These are phyloP conservation scores for Macrolepiota fuliginosa DNA, from an alignment of 768 basidiomycete species.

Conservation along the genomic window DNA sequence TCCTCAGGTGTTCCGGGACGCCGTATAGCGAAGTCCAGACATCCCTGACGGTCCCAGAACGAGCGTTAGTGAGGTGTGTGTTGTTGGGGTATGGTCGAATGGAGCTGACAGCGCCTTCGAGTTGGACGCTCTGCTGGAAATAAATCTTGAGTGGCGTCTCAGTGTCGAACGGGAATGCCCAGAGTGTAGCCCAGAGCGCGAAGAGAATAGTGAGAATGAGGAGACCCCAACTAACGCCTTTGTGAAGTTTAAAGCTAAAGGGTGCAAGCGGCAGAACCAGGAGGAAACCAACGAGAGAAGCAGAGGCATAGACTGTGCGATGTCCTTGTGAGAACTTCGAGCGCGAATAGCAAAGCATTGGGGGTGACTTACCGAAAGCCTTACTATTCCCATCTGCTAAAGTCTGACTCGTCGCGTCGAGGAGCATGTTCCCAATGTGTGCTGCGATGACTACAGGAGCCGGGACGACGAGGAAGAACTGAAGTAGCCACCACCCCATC, in stretches of 20 bases:
- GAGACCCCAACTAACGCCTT: conserved; percentile 23
- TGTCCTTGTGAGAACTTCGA: background rate
- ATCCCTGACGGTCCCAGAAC: conserved; percentile 9
- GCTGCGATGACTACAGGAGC: conserved; percentile 49
- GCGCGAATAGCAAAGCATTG: background rate
- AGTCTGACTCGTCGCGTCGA: conserved; percentile 54
- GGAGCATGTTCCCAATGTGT: conserved; percentile 46
- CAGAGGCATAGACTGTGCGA: conserved; percentile 45
- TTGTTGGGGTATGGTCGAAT: conserved; percentile 16
- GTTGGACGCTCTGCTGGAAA: conserved; percentile 61
- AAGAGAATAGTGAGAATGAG: conserved; percentile 41
- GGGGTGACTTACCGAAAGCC: conserved; percentile 38
- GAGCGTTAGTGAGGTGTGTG: conserved; percentile 17
- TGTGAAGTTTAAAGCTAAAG: conserved; percentile 53
- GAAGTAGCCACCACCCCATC: conserved; percentile 53
- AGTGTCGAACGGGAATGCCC: conserved; percentile 62
- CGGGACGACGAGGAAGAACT: conserved; percentile 53
- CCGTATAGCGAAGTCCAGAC: conserved; percentile 45
- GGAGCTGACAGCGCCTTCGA: conserved; percentile 29
- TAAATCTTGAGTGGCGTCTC: conserved; percentile 64
- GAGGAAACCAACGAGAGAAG: conserved; percentile 46
- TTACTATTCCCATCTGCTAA: conserved; percentile 60
- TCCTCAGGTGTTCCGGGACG: conserved; percentile 35
- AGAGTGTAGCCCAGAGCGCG: conserved; percentile 40
- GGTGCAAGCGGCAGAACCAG: conserved; percentile 61